These are phyloP conservation scores for Ogataea trehaloabstinens DNA, from an alignment of 805 yeast species.

Conservation along the genomic window DNA sequence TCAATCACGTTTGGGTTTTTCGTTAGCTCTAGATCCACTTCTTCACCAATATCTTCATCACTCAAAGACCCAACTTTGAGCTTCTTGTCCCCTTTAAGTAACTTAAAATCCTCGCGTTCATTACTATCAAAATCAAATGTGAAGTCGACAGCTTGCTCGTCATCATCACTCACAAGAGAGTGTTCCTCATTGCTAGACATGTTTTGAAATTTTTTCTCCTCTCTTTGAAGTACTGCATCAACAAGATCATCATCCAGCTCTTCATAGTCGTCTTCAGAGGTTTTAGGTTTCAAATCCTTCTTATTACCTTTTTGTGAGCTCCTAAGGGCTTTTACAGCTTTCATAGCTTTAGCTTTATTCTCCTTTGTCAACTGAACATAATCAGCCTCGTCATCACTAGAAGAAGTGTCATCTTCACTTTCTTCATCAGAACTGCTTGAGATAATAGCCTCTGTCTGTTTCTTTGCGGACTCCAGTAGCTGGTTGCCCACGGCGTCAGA, in stretches of 20 bases:
- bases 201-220: conserved; percentile 35
- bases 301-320: conserved; percentile 21
- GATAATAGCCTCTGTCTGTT: conserved; percentile 26
- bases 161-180: conserved; percentile 34
- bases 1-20: conserved; percentile 26
- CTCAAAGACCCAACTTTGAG: conserved; percentile 20
- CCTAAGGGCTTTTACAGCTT: conserved; percentile 37
- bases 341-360: conserved; percentile 55
- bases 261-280: conserved; percentile 31
- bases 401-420: conserved; percentile 39
- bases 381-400: conserved; percentile 69
- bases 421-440: conserved; percentile 35
- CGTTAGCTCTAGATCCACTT: conserved; percentile 27
- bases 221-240: conserved; percentile 41
- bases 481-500: neutral
- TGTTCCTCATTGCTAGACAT: conserved; percentile 25
- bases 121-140: conserved; percentile 38
- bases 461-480: conserved; percentile 6
- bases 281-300: conserved; percentile 6
- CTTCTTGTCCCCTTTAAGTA: conserved; percentile 10
- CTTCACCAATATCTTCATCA: conserved; percentile 66
- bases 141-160: conserved; percentile 33
- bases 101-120: conserved; percentile 33
- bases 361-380: conserved; percentile 71
- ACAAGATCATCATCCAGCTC: conserved; percentile 40